Evolutionary conservation across 345 rosid genomes (phyloP), one percentile per base, ranked within the genome.

Genomic region (Gossypium raimondii): DNA sequence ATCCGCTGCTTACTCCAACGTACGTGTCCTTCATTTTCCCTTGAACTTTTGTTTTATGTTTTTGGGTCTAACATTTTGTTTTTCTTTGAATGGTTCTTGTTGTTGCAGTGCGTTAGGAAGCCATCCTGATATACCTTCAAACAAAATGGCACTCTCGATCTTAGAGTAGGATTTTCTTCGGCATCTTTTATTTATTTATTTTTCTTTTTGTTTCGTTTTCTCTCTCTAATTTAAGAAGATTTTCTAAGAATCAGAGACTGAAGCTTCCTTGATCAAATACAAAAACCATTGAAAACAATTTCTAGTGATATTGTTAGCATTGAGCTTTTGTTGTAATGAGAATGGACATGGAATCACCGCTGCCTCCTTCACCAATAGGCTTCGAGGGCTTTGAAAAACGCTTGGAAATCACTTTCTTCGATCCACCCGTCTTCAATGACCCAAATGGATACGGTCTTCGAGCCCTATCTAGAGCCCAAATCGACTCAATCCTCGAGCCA

Each of bases 1-100:
- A 80, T 90, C 92, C 56, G 92, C 94, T 87, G 94, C 88, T 38
- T 92, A 92, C 90, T 90, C 93, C 13, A 86, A 90, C 90, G 94
- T 88, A 81, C 48, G 45, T 62, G 17, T 45, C 6, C 43, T 16
- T 45, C 1, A 13, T 64, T 50, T 8, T 25, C 24, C 45, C 38
- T 17, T 22, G 6, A 29, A 3, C 34, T 60, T 17, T 66, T 14
- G 2, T 11, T 3, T 69, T 9, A 6, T 59, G 6, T 25, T 69
- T 7, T 60, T 64, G 1, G 1, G 43, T 8, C 25, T 67, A 7
- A 67, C 22, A 52, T 22, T 72, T 41, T 57, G 2, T 69, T 67
- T 67, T 59, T 67, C 55, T 45, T 16, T 57, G 20, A n/a, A 9
- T 41, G 45, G 41, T 29, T 45, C 34, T 34, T 62, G 41, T 51